A percentile compares a stretch with the other conserved stretches of the same genome.
phyloP scores from a whole-genome alignment of 495 filamentous ascomycete genomes.

The Friedmanniomyces simplex region DNA sequence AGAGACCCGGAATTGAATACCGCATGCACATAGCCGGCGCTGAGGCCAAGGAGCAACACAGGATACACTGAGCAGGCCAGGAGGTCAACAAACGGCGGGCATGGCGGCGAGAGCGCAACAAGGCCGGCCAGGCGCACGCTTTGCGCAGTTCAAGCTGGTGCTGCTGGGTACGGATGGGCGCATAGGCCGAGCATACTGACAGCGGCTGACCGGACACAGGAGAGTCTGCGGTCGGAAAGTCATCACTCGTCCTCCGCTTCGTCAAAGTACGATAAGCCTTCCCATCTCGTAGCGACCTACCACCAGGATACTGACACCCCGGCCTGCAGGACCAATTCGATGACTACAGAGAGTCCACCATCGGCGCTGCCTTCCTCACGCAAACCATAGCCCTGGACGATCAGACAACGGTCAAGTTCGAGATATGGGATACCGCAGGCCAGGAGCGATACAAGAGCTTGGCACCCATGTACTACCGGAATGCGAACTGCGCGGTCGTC shows the following conservation, averaged over 20 bases:
- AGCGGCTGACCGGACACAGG: slow-evolving; percentile 42
- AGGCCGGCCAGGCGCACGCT: slow-evolving; percentile 57
- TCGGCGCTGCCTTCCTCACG: slow-evolving; percentile 96
- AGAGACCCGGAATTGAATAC: too few relatives aligned
- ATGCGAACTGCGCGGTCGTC: slow-evolving; percentile 97
- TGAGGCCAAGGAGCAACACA: background rate
- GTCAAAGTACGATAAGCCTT: slow-evolving; percentile 62
- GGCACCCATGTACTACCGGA: slow-evolving; percentile 98
- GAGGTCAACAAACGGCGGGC: slow-evolving; percentile 17
- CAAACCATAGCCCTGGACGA: slow-evolving; percentile 97
- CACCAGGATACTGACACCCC: background rate
- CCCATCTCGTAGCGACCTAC: background rate
- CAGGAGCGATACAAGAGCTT: slow-evolving; percentile 98
- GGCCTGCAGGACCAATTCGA: slow-evolving; percentile 87
- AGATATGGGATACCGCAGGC: slow-evolving; percentile 98
- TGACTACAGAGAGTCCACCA: slow-evolving; percentile 97
- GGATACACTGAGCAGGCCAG: background rate
- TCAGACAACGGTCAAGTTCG: slow-evolving; percentile 96
- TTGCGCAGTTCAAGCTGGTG: slow-evolving; percentile 98
- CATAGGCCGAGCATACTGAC: background rate
- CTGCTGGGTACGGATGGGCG: slow-evolving; percentile 58
- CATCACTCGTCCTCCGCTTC: slow-evolving; percentile 92
- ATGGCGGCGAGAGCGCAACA: slow-evolving; percentile 78
- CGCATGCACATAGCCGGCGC: background rate
- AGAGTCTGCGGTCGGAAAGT: slow-evolving; percentile 98